Evolutionary conservation across 169 alveolate genomes (phyloP), one percentile per base, ranked within the genome.

Genomic region (Amoebophrya sp.): DNA sequence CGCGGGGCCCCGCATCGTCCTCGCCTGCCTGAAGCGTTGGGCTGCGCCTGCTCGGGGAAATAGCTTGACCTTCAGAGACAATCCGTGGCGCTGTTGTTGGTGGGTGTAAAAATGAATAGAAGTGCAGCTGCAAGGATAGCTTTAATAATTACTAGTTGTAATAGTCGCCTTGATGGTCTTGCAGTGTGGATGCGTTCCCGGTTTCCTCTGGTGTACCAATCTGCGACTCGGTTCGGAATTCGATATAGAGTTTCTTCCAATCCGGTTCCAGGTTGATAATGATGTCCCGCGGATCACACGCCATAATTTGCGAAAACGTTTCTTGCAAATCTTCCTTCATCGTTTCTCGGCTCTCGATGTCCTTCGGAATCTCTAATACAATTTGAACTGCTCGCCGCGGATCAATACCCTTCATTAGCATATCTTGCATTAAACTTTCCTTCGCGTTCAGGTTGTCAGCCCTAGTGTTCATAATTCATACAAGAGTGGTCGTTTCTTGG

Each of bases 341-440:
- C 83, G 83, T 65, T 18, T 65, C 83, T 36, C 83, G 83, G 36
- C 36, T 12, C 83, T 65, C 83, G 2, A 65, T 26, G 36, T 65
- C 83, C 83, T 65, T 65, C 83, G 83, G 83, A 26, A 65, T 65
- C 83, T 65, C 83, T 36, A 65, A 26, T 36, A 65, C 83, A 29
- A 65, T 65, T 36, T 65, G 83, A 6, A 65, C 83, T 10, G 36
- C 33, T 18, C 83, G 83, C 2, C 83, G 83, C 33, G 83, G 83
- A 36, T 65, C 83, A 1, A 65, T 6, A 6, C 83, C 83, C 33
- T 65, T 65, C 3, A 65, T 1, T 36, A 65, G n/a, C 83, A 65
- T 65, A 36, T 65, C 83, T 36, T 65, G 83, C 83, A 65, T 1
- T 36, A 65, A 6, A 29, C 1, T 29, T 36, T 65, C 83, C 26